Percentiles rank a stretch among this genome's conserved stretches.
These are phyloP conservation scores for Fusarium fracticaudum DNA, from an alignment of 2,329 filamentous ascomycete species.

Conservation along the genomic window DNA sequence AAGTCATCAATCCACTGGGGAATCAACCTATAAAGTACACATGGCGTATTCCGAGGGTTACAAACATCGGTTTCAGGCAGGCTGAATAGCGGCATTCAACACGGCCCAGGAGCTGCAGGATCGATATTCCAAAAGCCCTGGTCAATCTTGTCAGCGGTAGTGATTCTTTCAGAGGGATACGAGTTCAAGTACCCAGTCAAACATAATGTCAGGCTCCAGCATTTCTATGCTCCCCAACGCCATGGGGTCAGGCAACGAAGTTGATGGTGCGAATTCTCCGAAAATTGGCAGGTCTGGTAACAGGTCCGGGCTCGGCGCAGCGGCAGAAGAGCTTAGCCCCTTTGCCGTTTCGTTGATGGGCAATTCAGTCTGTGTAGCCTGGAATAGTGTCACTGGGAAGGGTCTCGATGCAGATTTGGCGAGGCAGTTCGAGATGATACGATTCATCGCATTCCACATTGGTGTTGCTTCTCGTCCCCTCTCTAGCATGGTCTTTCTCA, in stretches of 20 bases:
- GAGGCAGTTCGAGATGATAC: neutral
- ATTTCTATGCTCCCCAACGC: neutral
- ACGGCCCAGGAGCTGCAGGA: neutral
- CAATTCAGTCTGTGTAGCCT: neutral
- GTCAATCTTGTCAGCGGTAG: neutral
- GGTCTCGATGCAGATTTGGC: neutral
- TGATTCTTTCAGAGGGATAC: too few relatives aligned
- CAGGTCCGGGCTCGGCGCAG: fast-evolving
- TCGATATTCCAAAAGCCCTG: neutral
- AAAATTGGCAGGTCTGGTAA: neutral
- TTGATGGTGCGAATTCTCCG: neutral
- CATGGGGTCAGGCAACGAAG: neutral
- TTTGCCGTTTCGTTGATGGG: too few relatives aligned
- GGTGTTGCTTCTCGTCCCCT: neutral
- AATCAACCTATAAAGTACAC: too few relatives aligned
- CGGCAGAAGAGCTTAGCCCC: neutral
- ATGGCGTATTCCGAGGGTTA: neutral
- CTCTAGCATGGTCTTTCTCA: neutral
- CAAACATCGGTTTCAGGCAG: neutral
- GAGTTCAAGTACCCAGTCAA: neutral
- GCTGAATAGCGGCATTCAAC: neutral
- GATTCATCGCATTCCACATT: neutral
- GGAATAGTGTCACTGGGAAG: neutral
- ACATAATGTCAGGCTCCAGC: neutral
- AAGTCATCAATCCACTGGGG: neutral